Base-by-base conservation (phyloP, 257 asterid genomes). In the Capsicum chinense region DNA sequence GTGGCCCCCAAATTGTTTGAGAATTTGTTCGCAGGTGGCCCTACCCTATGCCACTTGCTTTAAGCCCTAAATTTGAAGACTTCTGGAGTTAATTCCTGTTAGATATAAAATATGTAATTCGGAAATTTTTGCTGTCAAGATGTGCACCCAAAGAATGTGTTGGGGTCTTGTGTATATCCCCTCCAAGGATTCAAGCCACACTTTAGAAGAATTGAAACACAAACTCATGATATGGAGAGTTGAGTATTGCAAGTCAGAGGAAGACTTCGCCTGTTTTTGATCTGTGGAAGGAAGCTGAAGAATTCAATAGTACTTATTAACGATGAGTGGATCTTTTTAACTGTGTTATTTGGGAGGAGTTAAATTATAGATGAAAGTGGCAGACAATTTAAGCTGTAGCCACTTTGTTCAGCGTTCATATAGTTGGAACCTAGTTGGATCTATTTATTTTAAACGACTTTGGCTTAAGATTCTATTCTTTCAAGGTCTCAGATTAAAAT, bases 1-100 rank as follows among this genome's bases (percentile, higher is more conserved):
- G 87, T 89, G 85, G 98, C 95, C 73, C 85, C 93, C 11, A 86
- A 83, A 71, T 64, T 95, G 81, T 93, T 95, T 15, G 92, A 87
- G 37, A 86, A 92, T 87, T 85, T 97, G 91, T 95, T 97, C 62
- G 21, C 62, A 8, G 81, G 81, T 16, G 81, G 81, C 81, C 52
- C 81, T 76, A 52, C 62, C 44, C 8, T 50, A 76, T 62, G 63
- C 47, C 47, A 76, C 81, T 76, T 76, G 81, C 81, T 21, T 76
- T 21, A 26, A 62, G 81, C 4, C 47, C 60, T 12, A 50, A 5
- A 12, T 50, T 33, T 1, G 62, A 48, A 73, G 80, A 9, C 56
- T 19, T n/a, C 19, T 7, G 50, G 42, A 73, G 42, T 74, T 21
- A 39, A 4, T 74, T 74, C 47, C 42, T 56, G 13, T 50, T 21